Evolutionary conservation across 208 protist genomes (phyloP).

Genomic region (Angomonas ambiguus): DNA sequence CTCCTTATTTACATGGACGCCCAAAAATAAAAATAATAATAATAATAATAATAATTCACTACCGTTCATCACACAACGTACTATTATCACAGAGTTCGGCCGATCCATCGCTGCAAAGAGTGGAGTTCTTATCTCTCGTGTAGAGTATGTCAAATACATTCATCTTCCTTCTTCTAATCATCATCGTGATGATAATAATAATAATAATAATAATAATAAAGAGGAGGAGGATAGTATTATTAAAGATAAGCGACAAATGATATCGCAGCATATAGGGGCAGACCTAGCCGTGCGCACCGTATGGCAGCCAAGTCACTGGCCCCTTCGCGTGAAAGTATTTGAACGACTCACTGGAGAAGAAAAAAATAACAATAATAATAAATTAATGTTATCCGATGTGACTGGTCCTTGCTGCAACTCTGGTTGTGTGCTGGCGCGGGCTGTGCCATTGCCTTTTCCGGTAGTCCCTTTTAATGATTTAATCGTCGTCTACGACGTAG

Average conservation of each 20-base stretch:
- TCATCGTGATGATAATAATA: neutral
- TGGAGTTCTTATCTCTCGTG: slow-evolving; percentile 45
- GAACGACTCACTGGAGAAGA: too few relatives aligned
- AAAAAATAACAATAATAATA: neutral
- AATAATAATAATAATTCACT: slow-evolving; percentile 2
- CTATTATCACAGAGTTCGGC: slow-evolving; percentile 68
- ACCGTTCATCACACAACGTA: slow-evolving; percentile 12
- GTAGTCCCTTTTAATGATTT: slow-evolving; percentile 35
- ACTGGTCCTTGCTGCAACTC: slow-evolving; percentile 63
- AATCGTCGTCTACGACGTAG: slow-evolving; percentile 59
- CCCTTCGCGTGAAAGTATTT: slow-evolving; percentile 50
- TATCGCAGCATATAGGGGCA: slow-evolving; percentile 55
- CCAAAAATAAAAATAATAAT: too few relatives aligned
- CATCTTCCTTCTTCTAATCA: neutral
- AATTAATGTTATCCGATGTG: slow-evolving; percentile 28
- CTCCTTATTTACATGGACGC: slow-evolving; percentile 28
- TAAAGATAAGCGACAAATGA: slow-evolving; percentile 41
- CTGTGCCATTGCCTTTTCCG: slow-evolving; percentile 17
- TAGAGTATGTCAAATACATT: slow-evolving; percentile 65
- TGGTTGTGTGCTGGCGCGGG: slow-evolving; percentile 44
- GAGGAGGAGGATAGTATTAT: neutral
- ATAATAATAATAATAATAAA: neutral
- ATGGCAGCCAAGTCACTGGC: slow-evolving; percentile 66
- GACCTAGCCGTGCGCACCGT: slow-evolving; percentile 67
- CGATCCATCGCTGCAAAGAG: slow-evolving; percentile 50